A percentile compares a stretch with the other conserved stretches of the same genome.
These are phyloP conservation scores for Metschnikowia vanudenii DNA, from an alignment of 805 yeast genomes.

Conservation along the genomic window DNA sequence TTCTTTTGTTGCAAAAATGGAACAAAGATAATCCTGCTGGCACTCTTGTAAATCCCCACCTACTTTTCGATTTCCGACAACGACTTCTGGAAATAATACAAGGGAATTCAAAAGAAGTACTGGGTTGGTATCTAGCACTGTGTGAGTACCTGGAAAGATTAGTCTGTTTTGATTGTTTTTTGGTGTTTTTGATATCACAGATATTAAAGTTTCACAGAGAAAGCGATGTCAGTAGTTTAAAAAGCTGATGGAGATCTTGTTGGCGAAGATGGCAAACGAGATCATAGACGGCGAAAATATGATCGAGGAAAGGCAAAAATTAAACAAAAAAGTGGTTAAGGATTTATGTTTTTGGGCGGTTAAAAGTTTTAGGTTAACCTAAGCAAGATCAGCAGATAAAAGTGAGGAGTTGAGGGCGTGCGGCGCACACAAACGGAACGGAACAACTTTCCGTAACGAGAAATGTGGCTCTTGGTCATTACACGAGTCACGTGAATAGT, in stretches of 20 bases:
- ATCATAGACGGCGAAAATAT: slow-evolving; percentile 16
- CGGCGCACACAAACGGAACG: slow-evolving; percentile 5
- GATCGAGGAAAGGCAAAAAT: background rate
- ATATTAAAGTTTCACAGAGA: background rate
- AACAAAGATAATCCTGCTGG: too few species aligned
- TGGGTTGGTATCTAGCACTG: too few species aligned
- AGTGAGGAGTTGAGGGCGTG: slow-evolving; percentile 4
- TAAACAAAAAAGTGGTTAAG: background rate
- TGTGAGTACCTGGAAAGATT: too few species aligned
- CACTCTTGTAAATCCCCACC: too few species aligned
- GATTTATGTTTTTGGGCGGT: background rate
- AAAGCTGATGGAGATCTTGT: slow-evolving; percentile 23
- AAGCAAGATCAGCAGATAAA: background rate
- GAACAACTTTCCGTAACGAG: background rate
- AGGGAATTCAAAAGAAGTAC: too few species aligned
- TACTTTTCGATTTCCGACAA: too few species aligned
- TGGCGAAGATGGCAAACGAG: slow-evolving; percentile 17
- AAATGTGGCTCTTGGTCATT: background rate
- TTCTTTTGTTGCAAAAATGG: too few species aligned
- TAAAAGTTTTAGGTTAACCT: background rate
- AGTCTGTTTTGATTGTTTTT: background rate
- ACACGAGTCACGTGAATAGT: background rate
- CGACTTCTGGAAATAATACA: too few species aligned
- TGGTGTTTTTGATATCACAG: background rate
- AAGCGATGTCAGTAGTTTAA: slow-evolving; percentile 21